phyloP scores from a whole-genome alignment of 2,329 filamentous ascomycete genomes.

The Venturia asperata region DNA sequence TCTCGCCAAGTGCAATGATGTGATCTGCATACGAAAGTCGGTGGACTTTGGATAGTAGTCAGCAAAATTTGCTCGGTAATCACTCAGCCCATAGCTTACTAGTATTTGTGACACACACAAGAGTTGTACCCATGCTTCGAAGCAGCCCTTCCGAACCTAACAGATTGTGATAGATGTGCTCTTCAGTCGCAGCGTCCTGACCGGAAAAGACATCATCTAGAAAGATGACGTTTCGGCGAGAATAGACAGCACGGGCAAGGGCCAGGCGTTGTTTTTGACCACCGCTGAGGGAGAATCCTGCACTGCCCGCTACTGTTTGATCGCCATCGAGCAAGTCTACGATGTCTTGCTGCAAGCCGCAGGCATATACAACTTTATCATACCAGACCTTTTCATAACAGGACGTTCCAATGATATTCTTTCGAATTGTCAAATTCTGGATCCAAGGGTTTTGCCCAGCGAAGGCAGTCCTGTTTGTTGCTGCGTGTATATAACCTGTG shows the following conservation, averaged over 20 bases:
- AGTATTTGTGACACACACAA: conserved; percentile 17
- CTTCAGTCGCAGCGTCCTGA: conserved; percentile 16
- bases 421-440: conserved; percentile 61
- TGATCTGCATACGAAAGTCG: too few species aligned
- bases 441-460: conserved; percentile 61
- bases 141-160: conserved; percentile 16
- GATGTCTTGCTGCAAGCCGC: conserved; percentile 55
- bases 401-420: conserved; percentile 59
- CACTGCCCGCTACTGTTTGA: conserved; percentile 53
- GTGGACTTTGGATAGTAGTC: too few species aligned
- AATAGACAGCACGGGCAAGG: conserved; percentile 51
- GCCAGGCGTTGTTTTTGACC: conserved; percentile 55
- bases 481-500: conserved; percentile 28
- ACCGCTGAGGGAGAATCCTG: conserved; percentile 53
- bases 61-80: too few species aligned
- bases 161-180: neutral
- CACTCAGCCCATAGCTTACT: too few species aligned
- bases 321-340: conserved; percentile 57
- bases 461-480: conserved; percentile 47
- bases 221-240: neutral
- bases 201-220: conserved; percentile 18
- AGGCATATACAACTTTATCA: conserved; percentile 59
- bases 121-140: neutral
- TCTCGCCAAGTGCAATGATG: neutral
- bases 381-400: conserved; percentile 63